These are phyloP conservation scores for Solanum virginianum DNA, from an alignment of 257 asterid genomes.

Conservation along the genomic window DNA sequence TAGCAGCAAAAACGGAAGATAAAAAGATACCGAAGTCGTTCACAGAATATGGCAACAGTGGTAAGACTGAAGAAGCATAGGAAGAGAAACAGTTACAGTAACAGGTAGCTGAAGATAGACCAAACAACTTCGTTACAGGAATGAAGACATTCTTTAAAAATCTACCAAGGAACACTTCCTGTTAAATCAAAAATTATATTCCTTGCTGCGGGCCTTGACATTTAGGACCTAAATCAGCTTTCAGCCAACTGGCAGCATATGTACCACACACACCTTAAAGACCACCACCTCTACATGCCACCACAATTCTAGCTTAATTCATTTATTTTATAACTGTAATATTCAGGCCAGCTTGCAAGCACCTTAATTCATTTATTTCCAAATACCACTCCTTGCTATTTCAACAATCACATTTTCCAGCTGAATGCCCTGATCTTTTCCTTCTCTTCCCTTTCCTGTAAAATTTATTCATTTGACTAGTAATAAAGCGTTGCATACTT, in stretches of 20 bases:
- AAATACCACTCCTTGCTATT: not conserved
- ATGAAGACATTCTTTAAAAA: too few species aligned
- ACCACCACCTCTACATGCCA: not conserved
- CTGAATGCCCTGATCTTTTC: not conserved
- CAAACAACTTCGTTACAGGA: too few species aligned
- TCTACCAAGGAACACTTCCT: too few species aligned
- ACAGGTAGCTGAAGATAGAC: too few species aligned
- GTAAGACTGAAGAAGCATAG: too few species aligned
- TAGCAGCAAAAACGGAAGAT: too few species aligned
- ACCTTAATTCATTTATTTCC: not conserved
- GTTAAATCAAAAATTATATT: too few species aligned
- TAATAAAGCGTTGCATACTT: not conserved
- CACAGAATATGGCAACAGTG: too few species aligned
- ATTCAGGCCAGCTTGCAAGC: not conserved
- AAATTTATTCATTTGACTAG: not conserved
- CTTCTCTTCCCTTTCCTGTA: not conserved
- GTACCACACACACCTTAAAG: not conserved
- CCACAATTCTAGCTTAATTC: not conserved
- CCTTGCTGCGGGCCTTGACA: too few species aligned
- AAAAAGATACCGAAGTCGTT: too few species aligned
- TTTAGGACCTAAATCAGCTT: not conserved
- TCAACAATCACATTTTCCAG: not conserved
- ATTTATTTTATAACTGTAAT: not conserved
- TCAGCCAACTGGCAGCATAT: not conserved
- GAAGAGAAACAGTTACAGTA: too few species aligned